A percentile compares a stretch with the other conserved stretches of the same genome.
Conservation (phyloP, 345 rosid species). For the Dimocarpus longan region DNA sequence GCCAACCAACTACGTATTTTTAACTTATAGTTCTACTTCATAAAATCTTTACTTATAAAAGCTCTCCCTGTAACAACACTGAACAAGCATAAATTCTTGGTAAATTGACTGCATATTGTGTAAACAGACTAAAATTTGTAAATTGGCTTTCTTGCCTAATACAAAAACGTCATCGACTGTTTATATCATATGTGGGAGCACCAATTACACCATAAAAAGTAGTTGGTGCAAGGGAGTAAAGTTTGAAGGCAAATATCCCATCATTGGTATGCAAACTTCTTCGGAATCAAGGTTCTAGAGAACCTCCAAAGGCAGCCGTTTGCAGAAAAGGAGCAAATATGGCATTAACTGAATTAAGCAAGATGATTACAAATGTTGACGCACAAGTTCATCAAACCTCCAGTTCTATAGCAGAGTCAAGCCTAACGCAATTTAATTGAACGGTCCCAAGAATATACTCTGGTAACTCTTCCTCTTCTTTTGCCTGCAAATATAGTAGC, state of each 20-base stretch:
- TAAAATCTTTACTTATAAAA: not conserved
- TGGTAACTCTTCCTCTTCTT: constrained; percentile 79
- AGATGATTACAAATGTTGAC: constrained; percentile 8
- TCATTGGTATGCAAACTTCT: not conserved
- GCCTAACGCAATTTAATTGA: constrained; percentile 71
- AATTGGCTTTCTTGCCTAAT: not conserved
- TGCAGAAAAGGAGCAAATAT: constrained; percentile 1
- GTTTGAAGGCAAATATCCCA: not conserved
- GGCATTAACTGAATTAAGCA: not conserved
- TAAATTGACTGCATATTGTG: not conserved
- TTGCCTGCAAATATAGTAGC: constrained; percentile 57
- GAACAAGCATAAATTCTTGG: not conserved
- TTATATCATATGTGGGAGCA: not conserved
- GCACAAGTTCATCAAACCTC: constrained; percentile 43
- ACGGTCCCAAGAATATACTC: constrained; percentile 96
- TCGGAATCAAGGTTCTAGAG: not conserved
- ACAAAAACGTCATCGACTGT: not conserved
- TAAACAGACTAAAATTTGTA: not conserved
- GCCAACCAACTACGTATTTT: not conserved
- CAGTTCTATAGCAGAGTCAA: constrained; percentile 66
- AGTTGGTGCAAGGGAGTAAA: not conserved
- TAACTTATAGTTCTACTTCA: not conserved
- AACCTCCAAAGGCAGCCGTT: not conserved
- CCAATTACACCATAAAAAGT: not conserved
- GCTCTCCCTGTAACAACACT: not conserved